Percentiles rank a stretch among this genome's conserved stretches.
phyloP scores from a whole-genome alignment of 1,139 yeast species.

The Zygoascus meyerae region DNA sequence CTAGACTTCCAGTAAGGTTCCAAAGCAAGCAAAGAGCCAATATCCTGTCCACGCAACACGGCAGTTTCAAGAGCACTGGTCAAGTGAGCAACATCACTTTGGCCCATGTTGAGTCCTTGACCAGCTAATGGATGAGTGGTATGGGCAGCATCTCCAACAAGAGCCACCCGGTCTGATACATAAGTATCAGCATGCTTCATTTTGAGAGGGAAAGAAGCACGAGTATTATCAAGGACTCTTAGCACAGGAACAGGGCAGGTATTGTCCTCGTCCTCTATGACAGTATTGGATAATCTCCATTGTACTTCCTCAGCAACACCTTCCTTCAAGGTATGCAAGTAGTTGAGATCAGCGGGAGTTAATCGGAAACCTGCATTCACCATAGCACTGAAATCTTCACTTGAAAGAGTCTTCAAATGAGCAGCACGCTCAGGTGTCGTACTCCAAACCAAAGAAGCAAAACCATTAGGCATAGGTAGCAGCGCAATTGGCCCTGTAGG shows the following conservation, averaged over 20 bases:
- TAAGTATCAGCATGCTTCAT: slow-evolving; percentile 89
- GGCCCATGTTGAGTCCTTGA: slow-evolving; percentile 98
- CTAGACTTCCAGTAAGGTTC: slow-evolving; percentile 82
- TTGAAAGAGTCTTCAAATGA: slow-evolving; percentile 52
- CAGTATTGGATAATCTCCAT: slow-evolving; percentile 55
- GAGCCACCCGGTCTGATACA: slow-evolving; percentile 74
- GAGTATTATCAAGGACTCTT: slow-evolving; percentile 52
- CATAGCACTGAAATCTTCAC: slow-evolving; percentile 59
- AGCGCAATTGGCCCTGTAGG: slow-evolving; percentile 92
- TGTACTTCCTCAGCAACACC: slow-evolving; percentile 44
- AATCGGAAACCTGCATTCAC: slow-evolving; percentile 83
- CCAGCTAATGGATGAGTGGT: slow-evolving; percentile 98
- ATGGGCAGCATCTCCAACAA: slow-evolving; percentile 97
- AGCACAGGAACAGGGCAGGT: slow-evolving; percentile 62
- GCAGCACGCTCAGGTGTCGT: slow-evolving; percentile 72
- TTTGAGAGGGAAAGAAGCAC: slow-evolving; percentile 86
- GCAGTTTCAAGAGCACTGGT: slow-evolving; percentile 67
- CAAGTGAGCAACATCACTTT: slow-evolving; percentile 75
- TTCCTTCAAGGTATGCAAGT: slow-evolving; percentile 50
- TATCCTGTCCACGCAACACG: slow-evolving; percentile 72
- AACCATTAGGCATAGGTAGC: slow-evolving; percentile 77
- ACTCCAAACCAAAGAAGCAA: slow-evolving; percentile 92
- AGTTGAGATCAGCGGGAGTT: slow-evolving; percentile 70
- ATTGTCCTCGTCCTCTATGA: slow-evolving; percentile 41
- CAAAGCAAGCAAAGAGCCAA: slow-evolving; percentile 75